Evolutionary conservation across 306 rosid species (phyloP), one percentile per base, ranked within the genome.

Genomic region (Cucurbita moschata): DNA sequence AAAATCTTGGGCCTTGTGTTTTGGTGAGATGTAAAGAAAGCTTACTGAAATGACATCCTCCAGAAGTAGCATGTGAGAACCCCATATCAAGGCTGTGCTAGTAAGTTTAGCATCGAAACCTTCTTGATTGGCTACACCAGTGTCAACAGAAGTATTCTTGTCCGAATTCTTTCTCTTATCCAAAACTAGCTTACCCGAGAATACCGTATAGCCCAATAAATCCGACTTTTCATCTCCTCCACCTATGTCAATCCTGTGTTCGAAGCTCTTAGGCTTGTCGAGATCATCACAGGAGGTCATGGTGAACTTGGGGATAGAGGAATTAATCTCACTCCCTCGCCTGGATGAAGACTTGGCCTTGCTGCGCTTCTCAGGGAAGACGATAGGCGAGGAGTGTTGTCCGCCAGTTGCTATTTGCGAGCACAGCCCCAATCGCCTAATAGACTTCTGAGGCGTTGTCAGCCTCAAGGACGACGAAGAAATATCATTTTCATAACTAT

Each of bases 31-130:
- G 10, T 67, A 73, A 55, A 77, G 85, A 51, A 75, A 82, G 78
- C 86, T 90, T 86, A 93, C 99, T 76, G 99, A 94, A 79, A 94
- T 82, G 73, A 91, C 87, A 78, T 94, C 97, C 6, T 91, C 92
- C 38, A 94, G 89, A 77, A 53, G 77, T 53, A 94, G 92, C 83
- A 85, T 71, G 73, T 86, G 84, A 58, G 97, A 86, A 59, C 99
- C 91, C 97, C 95, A 91, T 26, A 88, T 80, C 64, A 94, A 82
- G 73, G 94, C 97, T 79, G 85, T 94, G 86, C 95, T 91, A 23
- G 95, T 94, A 70, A 94, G 91, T 77, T 89, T 87, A 75, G 91
- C 97, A 86, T 89, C 85, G 26, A 87, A 83, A 51, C 92, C 84
- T 63, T 76, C 81, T 71, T 79, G 92, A 71, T 78, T 77, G 58